Base-by-base conservation (phyloP, 2,329 filamentous ascomycete species). In the Neofusicoccum cordaticola region DNA sequence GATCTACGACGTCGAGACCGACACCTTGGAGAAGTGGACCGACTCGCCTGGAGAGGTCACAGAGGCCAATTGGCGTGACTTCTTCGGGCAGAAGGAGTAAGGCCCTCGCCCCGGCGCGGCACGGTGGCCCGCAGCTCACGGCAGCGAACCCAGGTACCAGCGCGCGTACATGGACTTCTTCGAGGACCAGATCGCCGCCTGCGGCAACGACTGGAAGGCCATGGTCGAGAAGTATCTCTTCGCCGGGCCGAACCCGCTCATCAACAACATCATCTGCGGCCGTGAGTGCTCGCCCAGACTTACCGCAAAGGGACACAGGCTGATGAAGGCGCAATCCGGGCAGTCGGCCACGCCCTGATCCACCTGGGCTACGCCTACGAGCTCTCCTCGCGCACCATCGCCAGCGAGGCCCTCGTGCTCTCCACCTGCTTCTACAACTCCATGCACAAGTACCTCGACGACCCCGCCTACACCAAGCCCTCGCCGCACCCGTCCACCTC, bases 91-190 rank as follows among this genome's bases (percentile, higher is more conserved):
- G 74, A 85, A 84, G 74, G 81, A 86, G 84, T 88, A 79, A 63
- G 82, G 71, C 19, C 19, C n/a, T 31, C 39, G 2, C 12, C 22
- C 35, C 19, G 34, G 45, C 27, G 6, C 15, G 6, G 47, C 9
- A 42, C 22, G 13, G 9, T 13, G 7, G 19, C 22, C 22, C 11
- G 12, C 9, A 9, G 27, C 45, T 65, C 57, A 56, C 56, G 58
- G 27, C 42, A 34, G 6, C 27, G 1, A 12, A 8, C 11, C 34
- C 71, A 86, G 82, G 67, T 97, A 96, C 73, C 92, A 99, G 77
- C 86, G 94, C 66, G 94, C 93, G 0, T 99, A 89, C 73, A 83
- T 99, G 64, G 93, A 99, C 75, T 98, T 95, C 75, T 98, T 96
- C 74, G 95, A 99, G 75, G 95, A 99, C 75, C 88, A 92, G 71